Base-by-base conservation (phyloP, 495 filamentous ascomycete species). In the Amphirosellinia nigrospora region DNA sequence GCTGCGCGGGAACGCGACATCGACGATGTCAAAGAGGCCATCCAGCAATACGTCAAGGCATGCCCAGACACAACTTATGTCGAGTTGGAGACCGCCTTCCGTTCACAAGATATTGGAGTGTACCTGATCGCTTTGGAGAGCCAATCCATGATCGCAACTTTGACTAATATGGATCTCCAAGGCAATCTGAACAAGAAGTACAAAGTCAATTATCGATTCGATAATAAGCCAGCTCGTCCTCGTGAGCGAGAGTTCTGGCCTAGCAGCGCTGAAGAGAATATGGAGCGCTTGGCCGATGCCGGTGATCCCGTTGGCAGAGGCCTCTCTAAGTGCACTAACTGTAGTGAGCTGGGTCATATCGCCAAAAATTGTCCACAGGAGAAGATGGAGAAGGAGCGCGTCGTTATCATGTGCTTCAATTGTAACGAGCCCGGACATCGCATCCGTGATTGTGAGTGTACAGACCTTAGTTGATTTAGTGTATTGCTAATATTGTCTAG, bases 151-250 rank as follows among this genome's bases (percentile, higher is more conserved):
- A 77, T 83, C 0, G 74, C 83, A 19, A 90, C 89, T 5, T 85
- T 91, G 71, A 94, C 89, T 66, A 87, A 92, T 69, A 93, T 98
- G 80, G 89, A 96, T 70, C 85, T 97, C 10, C 91, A 97, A 71
- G 96, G 96, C 26, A 90, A 93, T 66, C 76, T 90, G 2, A 87
- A 92, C 74, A 88, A 90, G 75, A 91, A 91, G 73, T 97, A 92
- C 75, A 83, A 87, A 15, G 88, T 97, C 69, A 87, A 87, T 0
- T 92, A 92, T 73, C 90, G 88, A 70, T 90, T 88, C 74, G 84
- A 82, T 45, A 73, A 82, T 26, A 91, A 91, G 72, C 88, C 93
- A 0, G 83, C 83, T 30, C 91, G 94, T 38, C 85, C 85, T 2
- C 88, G 85, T 59, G 85, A 86, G 69, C 80, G 79, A 45, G 82